Conservation (phyloP, 495 filamentous ascomycete species). For the Xylaria venustula region DNA sequence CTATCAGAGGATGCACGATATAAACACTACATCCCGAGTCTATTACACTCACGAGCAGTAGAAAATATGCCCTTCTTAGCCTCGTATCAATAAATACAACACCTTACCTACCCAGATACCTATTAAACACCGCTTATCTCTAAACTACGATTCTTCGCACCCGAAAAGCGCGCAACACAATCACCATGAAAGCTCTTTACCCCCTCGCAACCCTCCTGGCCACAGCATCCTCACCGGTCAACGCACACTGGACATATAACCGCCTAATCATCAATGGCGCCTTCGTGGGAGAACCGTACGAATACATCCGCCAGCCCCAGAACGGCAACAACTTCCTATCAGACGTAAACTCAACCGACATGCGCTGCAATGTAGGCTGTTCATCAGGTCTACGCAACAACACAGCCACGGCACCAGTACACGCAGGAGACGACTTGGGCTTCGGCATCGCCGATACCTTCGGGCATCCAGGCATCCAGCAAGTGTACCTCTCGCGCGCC, state of each 20-base stretch:
- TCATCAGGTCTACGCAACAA: neutral
- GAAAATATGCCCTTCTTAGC: no score
- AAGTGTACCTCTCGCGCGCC: slow-evolving; percentile 33
- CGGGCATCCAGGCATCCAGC: slow-evolving; percentile 29
- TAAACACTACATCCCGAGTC: no score
- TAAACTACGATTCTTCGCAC: no score
- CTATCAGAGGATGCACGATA: no score
- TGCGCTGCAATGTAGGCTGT: slow-evolving; percentile 33
- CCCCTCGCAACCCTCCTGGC: neutral
- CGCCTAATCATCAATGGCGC: slow-evolving; percentile 13
- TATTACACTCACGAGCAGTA: no score
- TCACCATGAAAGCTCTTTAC: no score
- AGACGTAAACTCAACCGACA: slow-evolving; percentile 29
- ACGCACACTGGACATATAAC: slow-evolving; percentile 15
- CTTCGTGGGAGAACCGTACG: slow-evolving; percentile 9
- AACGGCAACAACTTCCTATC: slow-evolving; percentile 25
- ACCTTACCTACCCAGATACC: no score
- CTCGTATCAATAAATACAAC: no score
- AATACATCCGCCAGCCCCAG: slow-evolving; percentile 16
- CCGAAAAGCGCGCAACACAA: no score
- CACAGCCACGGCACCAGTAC: slow-evolving; percentile 14
- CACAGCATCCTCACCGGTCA: neutral
- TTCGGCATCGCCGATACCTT: slow-evolving; percentile 31
- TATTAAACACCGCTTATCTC: no score
- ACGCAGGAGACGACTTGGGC: slow-evolving; percentile 30